Evolutionary conservation across 768 basidiomycete species (phyloP), one percentile per base, ranked within the genome.

Genomic region (Pholiota microspora): DNA sequence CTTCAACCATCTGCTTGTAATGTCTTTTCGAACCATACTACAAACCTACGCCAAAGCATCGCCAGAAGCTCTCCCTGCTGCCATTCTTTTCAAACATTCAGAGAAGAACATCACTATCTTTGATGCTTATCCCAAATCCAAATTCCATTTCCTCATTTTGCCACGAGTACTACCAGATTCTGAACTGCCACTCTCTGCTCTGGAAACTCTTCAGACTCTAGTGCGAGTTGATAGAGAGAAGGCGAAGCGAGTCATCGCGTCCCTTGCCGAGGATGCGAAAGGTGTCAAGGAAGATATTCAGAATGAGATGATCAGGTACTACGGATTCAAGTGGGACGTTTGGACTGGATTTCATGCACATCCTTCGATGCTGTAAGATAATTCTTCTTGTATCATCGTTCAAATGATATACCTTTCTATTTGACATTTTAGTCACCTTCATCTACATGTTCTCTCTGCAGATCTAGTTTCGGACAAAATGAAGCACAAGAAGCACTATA

Each of bases 401-500:
- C n/a, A 27, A 27, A 42, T 18, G 8, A 18, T 31, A 36, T 10
- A 49, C 13, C 3, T 8, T 13, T 21, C 21, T 45, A 48, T 28
- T 13, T 18, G 23, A 8, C 27, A 25, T 40, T 36, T 4, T 55
- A 92, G 90, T 56, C 92, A 94, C 66, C 56, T 94, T 2, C 92
- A 97, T 64, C 69, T 96, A 9, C 94, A 97, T 65, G 83, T 97
- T 49, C 71, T 97, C 34, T 94, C 93, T 3, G 77, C 82, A 4
- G 94, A 97, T 65, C 66, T 94, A 31, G 77, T 77, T 51, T 86
- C 87, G 0, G 77, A 82, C 7, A 73, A 71, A 49, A 70, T 95
- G 75, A 96, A 94, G 72, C 80, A 76, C 52, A 97, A 96, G 75
- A 90, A 88, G 64, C 94, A 97, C 60, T 90, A 92, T 71, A 94